Percentiles rank a stretch among this genome's conserved stretches.
Evolutionary conservation across 2,329 filamentous ascomycete genomes (phyloP).

Genomic region (Didymella keratinophila): DNA sequence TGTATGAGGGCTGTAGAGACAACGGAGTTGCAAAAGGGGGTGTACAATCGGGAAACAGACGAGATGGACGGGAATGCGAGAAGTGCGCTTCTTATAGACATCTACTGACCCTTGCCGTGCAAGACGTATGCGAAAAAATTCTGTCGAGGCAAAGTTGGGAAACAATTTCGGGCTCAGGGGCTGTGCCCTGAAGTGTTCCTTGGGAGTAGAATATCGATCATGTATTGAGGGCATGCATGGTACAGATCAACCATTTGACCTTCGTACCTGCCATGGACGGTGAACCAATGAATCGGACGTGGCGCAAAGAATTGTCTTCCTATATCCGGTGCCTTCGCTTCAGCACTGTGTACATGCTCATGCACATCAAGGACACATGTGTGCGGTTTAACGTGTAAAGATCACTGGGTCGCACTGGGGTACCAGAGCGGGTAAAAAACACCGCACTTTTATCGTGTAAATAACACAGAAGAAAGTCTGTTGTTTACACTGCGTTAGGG

Average conservation of each 20-base stretch:
- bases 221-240: background rate
- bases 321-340: too few relatives aligned
- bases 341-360: too few relatives aligned
- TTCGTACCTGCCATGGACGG: too few relatives aligned
- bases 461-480: too few relatives aligned
- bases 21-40: background rate
- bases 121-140: background rate
- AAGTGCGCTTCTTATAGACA: background rate
- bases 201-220: background rate
- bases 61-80: background rate
- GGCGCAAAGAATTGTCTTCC: too few relatives aligned
- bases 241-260: background rate
- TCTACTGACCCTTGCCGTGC: background rate
- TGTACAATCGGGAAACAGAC: background rate
- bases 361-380: too few relatives aligned
- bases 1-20: background rate
- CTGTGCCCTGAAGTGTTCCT: background rate
- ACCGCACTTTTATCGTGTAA: too few relatives aligned
- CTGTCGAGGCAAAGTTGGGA: background rate
- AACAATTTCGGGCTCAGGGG: background rate
- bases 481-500: too few relatives aligned
- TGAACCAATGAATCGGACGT: too few relatives aligned
- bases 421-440: too few relatives aligned
- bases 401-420: too few relatives aligned
- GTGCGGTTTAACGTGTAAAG: too few relatives aligned